Conservation (phyloP, 2,329 filamentous ascomycete species). For the Dendryphion nanum region DNA sequence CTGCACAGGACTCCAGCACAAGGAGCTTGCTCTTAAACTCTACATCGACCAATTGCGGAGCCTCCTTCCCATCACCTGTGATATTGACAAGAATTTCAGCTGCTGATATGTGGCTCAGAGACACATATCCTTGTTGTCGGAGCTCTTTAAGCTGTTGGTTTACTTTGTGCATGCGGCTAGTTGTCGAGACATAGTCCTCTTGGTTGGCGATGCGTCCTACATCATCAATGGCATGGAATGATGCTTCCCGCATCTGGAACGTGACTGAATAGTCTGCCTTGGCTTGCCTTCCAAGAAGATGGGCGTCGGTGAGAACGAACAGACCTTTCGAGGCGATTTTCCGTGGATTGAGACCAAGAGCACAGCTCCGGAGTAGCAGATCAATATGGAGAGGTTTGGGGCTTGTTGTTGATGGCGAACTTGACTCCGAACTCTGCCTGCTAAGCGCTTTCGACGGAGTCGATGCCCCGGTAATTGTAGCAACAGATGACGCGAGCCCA, state of each 20-base stretch:
- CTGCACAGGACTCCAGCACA: constrained; percentile 90
- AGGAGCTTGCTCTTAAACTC: constrained; percentile 83
- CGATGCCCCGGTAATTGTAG: constrained; percentile 67
- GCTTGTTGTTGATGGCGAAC: constrained; percentile 14
- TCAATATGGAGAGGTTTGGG: constrained; percentile 59
- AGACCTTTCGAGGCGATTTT: constrained; percentile 72
- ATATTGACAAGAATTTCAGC: constrained; percentile 68
- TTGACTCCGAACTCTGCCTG: constrained; percentile 28
- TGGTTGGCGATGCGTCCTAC: constrained; percentile 46
- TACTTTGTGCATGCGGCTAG: constrained; percentile 14
- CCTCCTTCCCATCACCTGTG: constrained; percentile 54
- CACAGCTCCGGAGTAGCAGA: constrained; percentile 75
- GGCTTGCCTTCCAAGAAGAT: constrained; percentile 66
- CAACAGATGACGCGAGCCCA: constrained; percentile 75
- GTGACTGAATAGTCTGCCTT: constrained; percentile 63
- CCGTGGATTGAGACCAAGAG: constrained; percentile 81
- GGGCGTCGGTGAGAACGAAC: constrained; percentile 75
- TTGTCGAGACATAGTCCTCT: constrained; percentile 6
- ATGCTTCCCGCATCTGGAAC: constrained; percentile 74
- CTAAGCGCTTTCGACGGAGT: constrained; percentile 46
- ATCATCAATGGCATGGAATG: constrained; percentile 80
- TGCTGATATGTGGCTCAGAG: constrained; percentile 82
- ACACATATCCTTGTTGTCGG: constrained; percentile 71
- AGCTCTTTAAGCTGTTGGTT: constrained; percentile 50
- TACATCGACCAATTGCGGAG: constrained; percentile 69